phyloP scores from a whole-genome alignment of 2,329 filamentous ascomycete species.

The Colletotrichum gloeosporioides region DNA sequence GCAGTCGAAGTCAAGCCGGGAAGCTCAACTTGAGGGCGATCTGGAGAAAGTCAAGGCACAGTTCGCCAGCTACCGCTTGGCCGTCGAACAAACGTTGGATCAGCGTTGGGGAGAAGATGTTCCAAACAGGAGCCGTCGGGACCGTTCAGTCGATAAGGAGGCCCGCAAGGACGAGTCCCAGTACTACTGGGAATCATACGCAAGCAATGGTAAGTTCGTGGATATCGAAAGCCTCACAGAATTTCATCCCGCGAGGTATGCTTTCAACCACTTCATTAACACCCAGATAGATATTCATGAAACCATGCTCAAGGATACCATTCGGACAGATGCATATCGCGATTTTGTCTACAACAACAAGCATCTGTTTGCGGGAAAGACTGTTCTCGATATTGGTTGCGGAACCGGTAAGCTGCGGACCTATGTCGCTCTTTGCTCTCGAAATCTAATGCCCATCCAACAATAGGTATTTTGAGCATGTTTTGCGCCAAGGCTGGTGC shows the following conservation, averaged over 20 bases:
- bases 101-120: slow-evolving; percentile 66
- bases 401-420: slow-evolving; percentile 59
- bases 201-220: slow-evolving; percentile 56
- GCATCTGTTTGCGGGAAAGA: slow-evolving; percentile 82
- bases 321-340: slow-evolving; percentile 89
- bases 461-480: slow-evolving; percentile 82
- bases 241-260: background rate
- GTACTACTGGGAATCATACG: slow-evolving; percentile 68
- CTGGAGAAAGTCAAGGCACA: slow-evolving; percentile 63
- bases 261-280: background rate
- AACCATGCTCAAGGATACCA: slow-evolving; percentile 89
- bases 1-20: slow-evolving; percentile 51
- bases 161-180: slow-evolving; percentile 41
- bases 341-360: slow-evolving; percentile 96
- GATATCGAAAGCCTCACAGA: background rate
- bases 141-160: slow-evolving; percentile 19
- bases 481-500: slow-evolving; percentile 93
- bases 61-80: slow-evolving; percentile 68
- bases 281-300: slow-evolving; percentile 80
- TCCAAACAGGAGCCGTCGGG: slow-evolving; percentile 32
- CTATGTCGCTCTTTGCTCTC: background rate
- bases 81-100: slow-evolving; percentile 71
- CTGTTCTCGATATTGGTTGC: slow-evolving; percentile 90
- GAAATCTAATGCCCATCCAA: background rate
- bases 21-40: slow-evolving; percentile 64